Conservation (phyloP, 345 rosid species). For the Abelmoschus esculentus region DNA sequence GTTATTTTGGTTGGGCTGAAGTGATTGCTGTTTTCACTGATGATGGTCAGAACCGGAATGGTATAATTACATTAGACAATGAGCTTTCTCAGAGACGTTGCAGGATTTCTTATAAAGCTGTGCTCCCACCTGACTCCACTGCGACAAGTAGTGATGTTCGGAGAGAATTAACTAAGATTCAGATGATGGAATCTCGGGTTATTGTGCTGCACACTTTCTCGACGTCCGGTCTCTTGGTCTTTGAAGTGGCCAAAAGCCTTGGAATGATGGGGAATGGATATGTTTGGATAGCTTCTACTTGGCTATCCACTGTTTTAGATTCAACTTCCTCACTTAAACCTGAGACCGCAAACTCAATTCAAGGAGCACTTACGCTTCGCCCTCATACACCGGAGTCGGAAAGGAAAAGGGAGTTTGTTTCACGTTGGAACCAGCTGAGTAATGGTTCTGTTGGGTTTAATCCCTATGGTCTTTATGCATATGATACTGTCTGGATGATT, state of each 20-base stretch:
- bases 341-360: slow-evolving; percentile 28
- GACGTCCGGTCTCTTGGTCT: slow-evolving; percentile 47
- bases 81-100: slow-evolving; percentile 58
- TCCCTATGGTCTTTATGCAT: slow-evolving; percentile 71
- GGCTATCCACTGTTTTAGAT: slow-evolving; percentile 77
- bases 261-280: slow-evolving; percentile 72
- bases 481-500: slow-evolving; percentile 85
- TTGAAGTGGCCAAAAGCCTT: slow-evolving; percentile 62
- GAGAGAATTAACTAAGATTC: slow-evolving; percentile 45
- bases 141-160: slow-evolving; percentile 36
- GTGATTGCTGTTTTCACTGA: slow-evolving; percentile 59
- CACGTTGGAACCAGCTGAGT: slow-evolving; percentile 65
- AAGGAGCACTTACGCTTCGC: slow-evolving; percentile 66
- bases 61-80: slow-evolving; percentile 51
- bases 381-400: slow-evolving; percentile 57
- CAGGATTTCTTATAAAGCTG: slow-evolving; percentile 66
- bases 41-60: slow-evolving; percentile 75
- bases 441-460: slow-evolving; percentile 63
- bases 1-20: slow-evolving; percentile 57
- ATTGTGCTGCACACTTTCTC: slow-evolving; percentile 52
- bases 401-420: slow-evolving; percentile 44
- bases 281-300: slow-evolving; percentile 81
- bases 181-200: slow-evolving; percentile 66
- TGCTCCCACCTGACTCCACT: slow-evolving; percentile 50
- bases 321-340: slow-evolving; percentile 31